These are phyloP conservation scores for Fusarium chlamydosporum DNA, from an alignment of 2,329 filamentous ascomycete genomes.

Conservation along the genomic window DNA sequence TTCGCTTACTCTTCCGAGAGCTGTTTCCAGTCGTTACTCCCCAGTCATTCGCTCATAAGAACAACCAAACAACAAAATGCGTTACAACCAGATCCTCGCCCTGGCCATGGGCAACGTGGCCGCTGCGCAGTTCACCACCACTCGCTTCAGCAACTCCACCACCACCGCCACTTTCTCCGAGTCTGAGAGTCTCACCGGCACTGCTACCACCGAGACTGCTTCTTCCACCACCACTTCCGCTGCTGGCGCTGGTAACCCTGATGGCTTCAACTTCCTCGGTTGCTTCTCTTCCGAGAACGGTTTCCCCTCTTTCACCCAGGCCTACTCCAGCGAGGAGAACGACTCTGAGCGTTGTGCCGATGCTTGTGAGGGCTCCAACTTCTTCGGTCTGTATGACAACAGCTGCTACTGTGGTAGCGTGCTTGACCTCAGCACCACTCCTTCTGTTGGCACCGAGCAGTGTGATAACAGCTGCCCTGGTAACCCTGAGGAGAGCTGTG, in stretches of 20 bases:
- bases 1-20: slow-evolving; percentile 52
- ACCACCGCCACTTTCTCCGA: slow-evolving; percentile 14
- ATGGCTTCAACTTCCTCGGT: slow-evolving; percentile 48
- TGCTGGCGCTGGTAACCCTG: slow-evolving; percentile 17
- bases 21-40: slow-evolving; percentile 47
- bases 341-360: slow-evolving; percentile 42
- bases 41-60: slow-evolving; percentile 48
- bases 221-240: slow-evolving; percentile 16
- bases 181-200: slow-evolving; percentile 10
- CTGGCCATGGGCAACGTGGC: slow-evolving; percentile 53
- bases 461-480: slow-evolving; percentile 53
- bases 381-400: slow-evolving; percentile 47
- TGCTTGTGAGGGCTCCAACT: slow-evolving; percentile 45
- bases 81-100: slow-evolving; percentile 51
- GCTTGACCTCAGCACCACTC: slow-evolving; percentile 26
- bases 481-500: slow-evolving; percentile 44
- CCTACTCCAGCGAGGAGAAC: slow-evolving; percentile 33
- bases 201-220: slow-evolving; percentile 7
- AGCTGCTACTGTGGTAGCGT: slow-evolving; percentile 53
- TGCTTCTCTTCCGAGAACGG: slow-evolving; percentile 50
- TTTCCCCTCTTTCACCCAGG: slow-evolving; percentile 49
- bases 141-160: slow-evolving; percentile 27
- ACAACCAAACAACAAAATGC: slow-evolving; percentile 50
- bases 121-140: slow-evolving; percentile 44
- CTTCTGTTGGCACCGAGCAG: slow-evolving; percentile 24